Evolutionary conservation across 2,329 filamentous ascomycete genomes (phyloP), one percentile per base, ranked within the genome.

Genomic region (Nannizziopsis barbatae): DNA sequence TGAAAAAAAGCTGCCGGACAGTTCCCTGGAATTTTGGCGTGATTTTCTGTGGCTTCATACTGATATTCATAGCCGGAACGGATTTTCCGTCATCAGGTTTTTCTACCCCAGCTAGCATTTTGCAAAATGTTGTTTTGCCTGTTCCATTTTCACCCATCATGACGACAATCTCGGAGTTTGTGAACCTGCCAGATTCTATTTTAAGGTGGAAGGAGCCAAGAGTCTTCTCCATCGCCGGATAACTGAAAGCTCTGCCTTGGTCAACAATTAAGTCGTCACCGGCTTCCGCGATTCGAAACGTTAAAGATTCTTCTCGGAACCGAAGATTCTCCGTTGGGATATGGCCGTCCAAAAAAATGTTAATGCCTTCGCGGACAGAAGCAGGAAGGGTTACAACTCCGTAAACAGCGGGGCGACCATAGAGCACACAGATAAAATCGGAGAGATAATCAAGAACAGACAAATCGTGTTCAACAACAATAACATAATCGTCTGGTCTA

Each of bases 91-190:
- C 80, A 60, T 98, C 93, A 7, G 93, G 92, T 72, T 95, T 90
- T 59, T 94, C 77, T 35, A 85, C 86, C 64, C 93, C 93, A 50
- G 92, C 92, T 57, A 98, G 76, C 72, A 98, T 84, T 65, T 84
- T 87, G 75, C 90, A 96, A 77, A 98, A 98, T 4, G 92, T 98
- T 1, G 92, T 98, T 77, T 98, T 95, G 67, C 93, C 93, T 32
- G 93, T 98, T 71, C 92, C 92, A 71, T 98, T 98, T 74, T 96
- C 90, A 58, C 92, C 92, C 92, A 98, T 96, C 87, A 98, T 94
- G 69, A 98, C 92, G 50, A 98, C 80, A 58, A 98, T 98, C 65
- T 98, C 92, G 0, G 92, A 98, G 67, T 98, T 90, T 15, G 92
- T 96, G 65, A 98, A 98, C 52, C 83, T 75, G 58, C 93, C 92